Evolutionary conservation across 1,139 yeast genomes (phyloP), one percentile per base, ranked within the genome.

Genomic region (Debaryomyces sp.): DNA sequence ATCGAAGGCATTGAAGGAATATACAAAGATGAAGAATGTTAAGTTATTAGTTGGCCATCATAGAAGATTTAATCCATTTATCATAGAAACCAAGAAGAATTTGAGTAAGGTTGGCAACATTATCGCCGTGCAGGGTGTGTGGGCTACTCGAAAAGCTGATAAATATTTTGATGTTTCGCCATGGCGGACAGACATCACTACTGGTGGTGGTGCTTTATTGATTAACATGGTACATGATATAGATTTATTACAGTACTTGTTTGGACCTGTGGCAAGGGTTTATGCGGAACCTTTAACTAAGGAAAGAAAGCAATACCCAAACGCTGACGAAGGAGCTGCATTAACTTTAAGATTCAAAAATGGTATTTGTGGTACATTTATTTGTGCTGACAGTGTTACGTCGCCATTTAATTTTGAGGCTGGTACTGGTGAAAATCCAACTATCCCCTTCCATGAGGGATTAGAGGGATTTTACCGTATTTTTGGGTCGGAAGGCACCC

Each of bases 391-490:
- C 49, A 69, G 70, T 49, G 72, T 72, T 12, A 61, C 68, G 2
- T 68, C 74, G 1, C 77, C 78, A 1, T 72, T 70, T 53, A 70
- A 69, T 52, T 73, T 73, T 50, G 77, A 72, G 54, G 55, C 63
- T 29, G 74, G 75, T 1, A 71, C 78, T 1, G 77, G 77, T 1
- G 78, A 73, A 55, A 73, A 72, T 54, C 77, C 78, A 7, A 67
- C 63, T 4, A 59, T 73, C 27, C 77, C 78, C 0, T 54, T 55
- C 32, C 62, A 63, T 45, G 59, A 59, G 3, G 62, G 56, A 13
- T 54, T 68, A 6, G 60, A 61, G 44, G 78, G 77, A 2, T 63
- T 71, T 46, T 73, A 73, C 51, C 49, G 76, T 41, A 61, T 72
- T 1, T 72, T 71, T 54, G 77, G 77, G 1, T 58, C 71, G 4